Evolutionary conservation across 108 stramenopile genomes (phyloP), one percentile per base, ranked within the genome.

Genomic region (Stephanodiscus minutulus): DNA sequence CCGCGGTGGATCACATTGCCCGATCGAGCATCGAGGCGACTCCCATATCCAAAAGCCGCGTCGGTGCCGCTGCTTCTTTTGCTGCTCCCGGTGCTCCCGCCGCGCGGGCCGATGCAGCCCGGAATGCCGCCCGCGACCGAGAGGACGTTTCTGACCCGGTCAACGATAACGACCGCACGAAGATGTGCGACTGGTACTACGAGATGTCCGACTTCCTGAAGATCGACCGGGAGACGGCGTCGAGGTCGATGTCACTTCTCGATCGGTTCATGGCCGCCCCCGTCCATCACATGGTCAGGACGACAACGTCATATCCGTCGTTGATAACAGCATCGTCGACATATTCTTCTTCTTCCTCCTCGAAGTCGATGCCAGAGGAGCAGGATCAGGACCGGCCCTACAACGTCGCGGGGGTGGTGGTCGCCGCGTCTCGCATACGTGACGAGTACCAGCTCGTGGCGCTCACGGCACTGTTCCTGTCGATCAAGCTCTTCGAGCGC

Each of bases 141-240:
- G 29, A 28, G 39, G 20, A 68, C 21, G 22, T n/a, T 20, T 21
- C 53, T 22, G 39, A 59, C 7, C 64, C 63, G 0, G 72, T 74
- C 31, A 70, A 70, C 13, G 52, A 65, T 28, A 10, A 52, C 22
- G 80, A 81, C 53, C 73, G 80, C 35, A 61, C 68, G 41, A 81
- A 81, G 65, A 81, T 81, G 80, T 70, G 68, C 58, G 58, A 60
- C 25, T 81, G 80, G 80, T 81, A 74, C 69, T 74, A 81, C 69
- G 73, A 74, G 61, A 81, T 81, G 73, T 48, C 80, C 18, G 68
- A 60, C 64, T 81, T 74, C 31, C 80, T 81, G 35, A 70, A 70
- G 36, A 70, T 81, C 7, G 68, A 68, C 22, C 63, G 62, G 15
- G 29, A 64, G 47, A 74, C 80, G 5, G 80, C 73, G 56, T 81